phyloP scores from a whole-genome alignment of 176 grass and related monocot genomes.

The Canna indica region DNA sequence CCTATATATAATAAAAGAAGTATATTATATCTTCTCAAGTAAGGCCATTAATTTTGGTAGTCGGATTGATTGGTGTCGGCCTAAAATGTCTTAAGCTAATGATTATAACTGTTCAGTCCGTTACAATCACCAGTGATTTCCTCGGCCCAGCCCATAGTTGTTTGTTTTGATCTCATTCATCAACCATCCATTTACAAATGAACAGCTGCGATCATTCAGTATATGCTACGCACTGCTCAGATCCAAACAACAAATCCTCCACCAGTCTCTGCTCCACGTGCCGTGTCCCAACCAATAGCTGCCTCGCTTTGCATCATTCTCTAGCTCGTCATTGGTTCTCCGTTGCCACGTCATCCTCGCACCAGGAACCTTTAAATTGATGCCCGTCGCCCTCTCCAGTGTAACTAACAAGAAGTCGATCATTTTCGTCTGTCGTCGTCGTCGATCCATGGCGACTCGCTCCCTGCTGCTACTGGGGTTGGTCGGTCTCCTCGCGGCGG shows the following conservation, averaged over 20 bases:
- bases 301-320: neutral
- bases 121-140: no score
- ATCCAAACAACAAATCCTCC: neutral
- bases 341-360: neutral
- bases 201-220: neutral
- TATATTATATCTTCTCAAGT: no score
- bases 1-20: no score
- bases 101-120: no score
- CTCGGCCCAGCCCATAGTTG: no score
- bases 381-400: neutral
- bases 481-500: conserved; percentile 27
- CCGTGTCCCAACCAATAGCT: neutral
- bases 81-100: neutral
- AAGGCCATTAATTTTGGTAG: no score
- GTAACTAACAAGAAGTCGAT: neutral
- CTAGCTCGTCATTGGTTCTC: conserved; percentile 16
- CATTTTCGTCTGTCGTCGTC: neutral
- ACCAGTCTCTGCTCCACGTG: neutral
- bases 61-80: no score
- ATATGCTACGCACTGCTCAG: neutral
- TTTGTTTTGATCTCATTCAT: neutral
- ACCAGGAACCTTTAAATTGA: neutral
- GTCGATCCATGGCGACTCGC: conserved; percentile 30
- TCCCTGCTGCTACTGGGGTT: conserved; percentile 32
- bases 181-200: neutral